Evolutionary conservation across 2,329 filamentous ascomycete species (phyloP), one percentile per base, ranked within the genome.

Genomic region (Colletotrichum phormii): DNA sequence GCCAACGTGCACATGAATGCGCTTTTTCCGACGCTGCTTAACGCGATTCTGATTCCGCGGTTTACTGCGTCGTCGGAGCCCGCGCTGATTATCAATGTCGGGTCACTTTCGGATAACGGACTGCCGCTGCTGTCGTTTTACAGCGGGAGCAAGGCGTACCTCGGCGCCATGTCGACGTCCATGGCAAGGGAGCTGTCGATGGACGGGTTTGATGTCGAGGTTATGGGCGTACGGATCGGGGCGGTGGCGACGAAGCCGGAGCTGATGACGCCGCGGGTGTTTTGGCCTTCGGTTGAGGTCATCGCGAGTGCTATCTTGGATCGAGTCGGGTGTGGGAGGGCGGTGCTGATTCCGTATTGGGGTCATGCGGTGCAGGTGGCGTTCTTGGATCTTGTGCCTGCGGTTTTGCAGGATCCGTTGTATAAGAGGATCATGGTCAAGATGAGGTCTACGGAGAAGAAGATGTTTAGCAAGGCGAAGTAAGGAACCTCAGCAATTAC

Each of bases 41-140:
- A 31, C 29, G 54, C 69, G 7, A 54, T 62, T 18, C 55, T 73
- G 37, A 31, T 71, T 15, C 57, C 71, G 55, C 61, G 67, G 11
- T 65, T 71, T 22, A 24, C 9, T 26, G 35, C n/a, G 22, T 51
- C 60, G 13, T 22, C 61, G 5, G 55, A 55, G 31, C 67, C 71
- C 29, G 67, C 60, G 61, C 64, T 74, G 51, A 26, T 74, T 51
- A 65, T 74, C 69, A 74, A 74, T 33, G 64, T 73, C 9, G 69
- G 69, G 2, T 74, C 72, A 13, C 4, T 74, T 1, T 46, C 72
- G 18, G 72, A 73, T 49, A 54, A 42, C 24, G 72, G 72, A 18
- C 46, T 58, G 58, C 69, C 72, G 31, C 65, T 69, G 42, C 51
- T 69, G 31, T 68, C 64, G 3, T 73, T 64, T 24, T 74, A 74